A percentile compares a stretch with the other conserved stretches of the same genome.
Conservation (phyloP, 2,329 filamentous ascomycete species). For the Exserohilum turcica region DNA sequence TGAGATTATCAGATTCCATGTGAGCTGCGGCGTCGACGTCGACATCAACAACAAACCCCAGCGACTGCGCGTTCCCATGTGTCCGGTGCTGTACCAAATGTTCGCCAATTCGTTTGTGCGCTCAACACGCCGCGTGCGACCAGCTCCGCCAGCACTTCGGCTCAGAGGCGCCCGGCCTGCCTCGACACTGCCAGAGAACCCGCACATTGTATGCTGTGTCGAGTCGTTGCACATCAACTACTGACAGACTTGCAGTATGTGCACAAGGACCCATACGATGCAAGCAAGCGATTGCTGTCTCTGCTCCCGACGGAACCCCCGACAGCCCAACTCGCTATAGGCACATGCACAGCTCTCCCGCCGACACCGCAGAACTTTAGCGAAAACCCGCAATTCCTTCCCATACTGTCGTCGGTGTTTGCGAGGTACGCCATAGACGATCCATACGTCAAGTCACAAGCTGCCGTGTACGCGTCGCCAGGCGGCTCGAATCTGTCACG, state of each 20-base stretch:
- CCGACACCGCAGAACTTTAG: constrained; percentile 61
- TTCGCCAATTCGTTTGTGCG: constrained; percentile 26
- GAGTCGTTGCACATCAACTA: neutral
- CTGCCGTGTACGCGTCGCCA: constrained; percentile 64
- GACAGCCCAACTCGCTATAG: constrained; percentile 59
- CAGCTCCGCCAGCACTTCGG: constrained; percentile 18
- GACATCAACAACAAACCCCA: neutral
- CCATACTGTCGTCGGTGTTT: constrained; percentile 62
- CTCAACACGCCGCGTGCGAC: constrained; percentile 23
- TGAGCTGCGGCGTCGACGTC: neutral
- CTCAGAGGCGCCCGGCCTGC: constrained; percentile 32
- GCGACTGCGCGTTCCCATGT: constrained; percentile 2
- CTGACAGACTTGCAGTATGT: constrained; percentile 51
- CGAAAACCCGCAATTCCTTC: constrained; percentile 62
- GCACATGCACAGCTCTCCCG: constrained; percentile 59
- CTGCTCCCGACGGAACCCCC: constrained; percentile 62
- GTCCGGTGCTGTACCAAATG: constrained; percentile 26
- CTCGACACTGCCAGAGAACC: constrained; percentile 53
- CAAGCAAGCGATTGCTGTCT: constrained; percentile 57
- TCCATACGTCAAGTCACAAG: constrained; percentile 62
- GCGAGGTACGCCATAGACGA: constrained; percentile 60
- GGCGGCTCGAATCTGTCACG: constrained; percentile 59
- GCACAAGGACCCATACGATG: constrained; percentile 52
- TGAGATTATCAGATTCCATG: constrained; percentile 4
- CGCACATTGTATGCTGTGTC: constrained; percentile 45